Conservation (phyloP, 176 grass and related monocot genomes). For the Metroxylon sagu region DNA sequence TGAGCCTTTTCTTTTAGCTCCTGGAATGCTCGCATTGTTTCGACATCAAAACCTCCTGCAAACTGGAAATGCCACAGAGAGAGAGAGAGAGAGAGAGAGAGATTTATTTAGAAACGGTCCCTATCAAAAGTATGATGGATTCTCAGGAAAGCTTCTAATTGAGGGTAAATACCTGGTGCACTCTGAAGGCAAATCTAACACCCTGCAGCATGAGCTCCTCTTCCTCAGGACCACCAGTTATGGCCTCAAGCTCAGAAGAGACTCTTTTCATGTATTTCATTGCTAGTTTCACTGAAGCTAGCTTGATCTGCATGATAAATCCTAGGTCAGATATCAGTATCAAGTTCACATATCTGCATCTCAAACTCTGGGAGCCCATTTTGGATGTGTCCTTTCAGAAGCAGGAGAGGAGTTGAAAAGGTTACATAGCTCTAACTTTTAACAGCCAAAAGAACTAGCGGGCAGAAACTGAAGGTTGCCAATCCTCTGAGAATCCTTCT, state of each 20-base stretch:
- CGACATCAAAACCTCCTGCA: constrained; percentile 83
- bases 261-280: constrained; percentile 87
- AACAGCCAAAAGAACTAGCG: too few species aligned
- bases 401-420: too few species aligned
- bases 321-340: too few species aligned
- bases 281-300: constrained; percentile 81
- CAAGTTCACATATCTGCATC: too few species aligned
- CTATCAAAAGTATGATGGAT: too few species aligned
- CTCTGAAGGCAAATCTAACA: constrained; percentile 90
- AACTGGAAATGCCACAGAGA: constrained; percentile 34
- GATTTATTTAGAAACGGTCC: neutral
- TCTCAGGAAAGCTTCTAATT: too few species aligned
- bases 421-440: too few species aligned
- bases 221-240: constrained; percentile 59
- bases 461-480: too few species aligned
- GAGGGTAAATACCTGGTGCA: constrained; percentile 63
- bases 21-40: constrained; percentile 94
- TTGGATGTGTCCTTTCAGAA: too few species aligned
- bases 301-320: constrained; percentile 57
- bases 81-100: neutral
- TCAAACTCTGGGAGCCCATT: neutral
- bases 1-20: constrained; percentile 91
- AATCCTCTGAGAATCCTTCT: too few species aligned
- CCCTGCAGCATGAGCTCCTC: constrained; percentile 98
- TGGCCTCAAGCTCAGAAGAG: constrained; percentile 58